phyloP scores from a whole-genome alignment of 257 asterid species.

The Solanum chiquidenum region DNA sequence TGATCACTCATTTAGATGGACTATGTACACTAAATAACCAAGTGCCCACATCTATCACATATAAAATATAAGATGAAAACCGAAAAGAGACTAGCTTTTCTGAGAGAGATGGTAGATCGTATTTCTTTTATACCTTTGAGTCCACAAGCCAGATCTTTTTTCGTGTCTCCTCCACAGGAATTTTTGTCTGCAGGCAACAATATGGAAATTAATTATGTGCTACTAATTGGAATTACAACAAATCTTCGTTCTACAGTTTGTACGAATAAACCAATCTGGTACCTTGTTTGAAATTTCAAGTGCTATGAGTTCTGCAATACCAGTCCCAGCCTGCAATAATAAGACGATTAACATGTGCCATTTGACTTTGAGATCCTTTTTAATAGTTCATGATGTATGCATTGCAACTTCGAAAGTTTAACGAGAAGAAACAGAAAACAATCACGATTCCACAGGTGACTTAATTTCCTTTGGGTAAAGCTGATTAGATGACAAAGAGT shows the following conservation, averaged over 20 bases:
- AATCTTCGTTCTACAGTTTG: neutral
- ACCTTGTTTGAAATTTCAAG: slow-evolving; percentile 93
- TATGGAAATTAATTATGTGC: neutral
- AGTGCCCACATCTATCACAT: neutral
- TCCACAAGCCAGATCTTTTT: slow-evolving; percentile 90
- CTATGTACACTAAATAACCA: neutral
- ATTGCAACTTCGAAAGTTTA: neutral
- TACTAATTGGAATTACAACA: neutral
- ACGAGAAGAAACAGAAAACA: neutral
- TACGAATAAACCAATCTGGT: neutral
- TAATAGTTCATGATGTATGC: neutral
- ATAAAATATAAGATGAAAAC: neutral
- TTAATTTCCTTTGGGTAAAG: neutral
- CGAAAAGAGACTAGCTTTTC: neutral
- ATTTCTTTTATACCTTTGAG: slow-evolving; percentile 56
- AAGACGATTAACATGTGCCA: neutral
- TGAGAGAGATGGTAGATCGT: neutral
- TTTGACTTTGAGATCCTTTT: neutral
- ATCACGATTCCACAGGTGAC: neutral
- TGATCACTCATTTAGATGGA: neutral
- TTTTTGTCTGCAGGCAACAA: slow-evolving; percentile 32
- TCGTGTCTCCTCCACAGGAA: slow-evolving; percentile 57
- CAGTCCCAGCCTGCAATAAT: slow-evolving; percentile 90
- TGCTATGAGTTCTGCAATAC: slow-evolving; percentile 96
- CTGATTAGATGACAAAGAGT: neutral